These are phyloP conservation scores for Wallacemonas rigidus DNA, from an alignment of 208 protist genomes.

Conservation along the genomic window DNA sequence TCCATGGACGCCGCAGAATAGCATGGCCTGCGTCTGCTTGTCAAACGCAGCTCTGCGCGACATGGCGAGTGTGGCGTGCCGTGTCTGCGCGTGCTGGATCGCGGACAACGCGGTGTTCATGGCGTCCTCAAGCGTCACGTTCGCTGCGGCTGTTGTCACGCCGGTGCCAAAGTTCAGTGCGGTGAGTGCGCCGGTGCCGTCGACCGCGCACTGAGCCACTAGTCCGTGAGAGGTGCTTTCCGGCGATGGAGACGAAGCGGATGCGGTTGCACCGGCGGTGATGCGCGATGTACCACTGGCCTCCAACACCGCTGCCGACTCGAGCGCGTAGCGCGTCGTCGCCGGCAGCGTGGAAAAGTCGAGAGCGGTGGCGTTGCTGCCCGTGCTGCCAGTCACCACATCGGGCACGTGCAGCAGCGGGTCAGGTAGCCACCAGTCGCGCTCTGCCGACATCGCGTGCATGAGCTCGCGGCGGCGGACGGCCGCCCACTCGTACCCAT, in stretches of 20 bases:
- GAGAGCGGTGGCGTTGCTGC: constrained; percentile 23
- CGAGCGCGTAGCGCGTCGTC: constrained; percentile 60
- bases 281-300: constrained; percentile 40
- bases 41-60: constrained; percentile 55
- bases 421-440: constrained; percentile 85
- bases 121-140: constrained; percentile 56
- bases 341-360: constrained; percentile 48
- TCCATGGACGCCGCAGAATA: constrained; percentile 68
- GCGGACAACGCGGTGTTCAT: constrained; percentile 53
- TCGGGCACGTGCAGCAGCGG: constrained; percentile 72
- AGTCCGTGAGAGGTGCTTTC: constrained; percentile 22
- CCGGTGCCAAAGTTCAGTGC: constrained; percentile 38
- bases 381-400: constrained; percentile 43
- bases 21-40: constrained; percentile 71
- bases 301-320: constrained; percentile 61
- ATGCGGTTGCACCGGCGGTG: neutral
- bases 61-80: constrained; percentile 69
- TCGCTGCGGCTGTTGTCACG: constrained; percentile 30
- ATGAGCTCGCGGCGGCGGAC: constrained; percentile 65
- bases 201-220: constrained; percentile 54
- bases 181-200: constrained; percentile 72
- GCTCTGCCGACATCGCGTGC: constrained; percentile 56
- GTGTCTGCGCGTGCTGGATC: constrained; percentile 61
- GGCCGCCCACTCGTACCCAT: constrained; percentile 74
- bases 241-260: constrained; percentile 1